Evolutionary conservation across 2,329 filamentous ascomycete species (phyloP).

Genomic region (Botrytis hyacinthi): DNA sequence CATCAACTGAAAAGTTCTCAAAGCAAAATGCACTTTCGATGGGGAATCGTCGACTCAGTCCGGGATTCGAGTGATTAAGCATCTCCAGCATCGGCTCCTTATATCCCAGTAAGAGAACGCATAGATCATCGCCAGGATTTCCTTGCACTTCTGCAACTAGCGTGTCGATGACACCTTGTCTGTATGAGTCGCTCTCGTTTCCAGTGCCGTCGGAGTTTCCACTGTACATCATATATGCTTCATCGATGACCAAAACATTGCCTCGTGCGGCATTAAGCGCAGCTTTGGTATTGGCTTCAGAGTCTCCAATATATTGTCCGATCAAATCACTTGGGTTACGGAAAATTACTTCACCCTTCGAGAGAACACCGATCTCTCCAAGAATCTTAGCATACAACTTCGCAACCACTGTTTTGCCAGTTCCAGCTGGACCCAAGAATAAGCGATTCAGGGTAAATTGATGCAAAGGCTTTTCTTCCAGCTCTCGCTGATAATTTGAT

Average conservation of each 20-base stretch:
- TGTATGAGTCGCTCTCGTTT: conserved; percentile 55
- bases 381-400: conserved; percentile 69
- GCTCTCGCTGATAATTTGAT: conserved; percentile 57
- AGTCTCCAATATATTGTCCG: conserved; percentile 55
- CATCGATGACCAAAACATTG: conserved; percentile 54
- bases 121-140: conserved; percentile 66
- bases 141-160: conserved; percentile 70
- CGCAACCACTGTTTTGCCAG: conserved; percentile 72
- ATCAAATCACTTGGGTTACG: conserved; percentile 42
- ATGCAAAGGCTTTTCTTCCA: conserved; percentile 58
- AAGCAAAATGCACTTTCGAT: conserved; percentile 63
- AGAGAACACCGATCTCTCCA: conserved; percentile 55
- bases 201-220: conserved; percentile 26
- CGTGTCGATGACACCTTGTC: conserved; percentile 66
- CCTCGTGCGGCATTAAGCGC: conserved; percentile 62
- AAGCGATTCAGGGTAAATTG: conserved; percentile 64
- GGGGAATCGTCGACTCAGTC: conserved; percentile 63
- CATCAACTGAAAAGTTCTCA: conserved; percentile 59
- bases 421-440: conserved; percentile 71
- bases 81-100: conserved; percentile 58
- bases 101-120: conserved; percentile 67
- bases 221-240: conserved; percentile 52
- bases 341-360: conserved; percentile 50
- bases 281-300: conserved; percentile 67
- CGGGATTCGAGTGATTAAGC: conserved; percentile 60